Evolutionary conservation across 2,329 filamentous ascomycete genomes (phyloP), one percentile per base, ranked within the genome.

Genomic region (Fusarium staphyleae): DNA sequence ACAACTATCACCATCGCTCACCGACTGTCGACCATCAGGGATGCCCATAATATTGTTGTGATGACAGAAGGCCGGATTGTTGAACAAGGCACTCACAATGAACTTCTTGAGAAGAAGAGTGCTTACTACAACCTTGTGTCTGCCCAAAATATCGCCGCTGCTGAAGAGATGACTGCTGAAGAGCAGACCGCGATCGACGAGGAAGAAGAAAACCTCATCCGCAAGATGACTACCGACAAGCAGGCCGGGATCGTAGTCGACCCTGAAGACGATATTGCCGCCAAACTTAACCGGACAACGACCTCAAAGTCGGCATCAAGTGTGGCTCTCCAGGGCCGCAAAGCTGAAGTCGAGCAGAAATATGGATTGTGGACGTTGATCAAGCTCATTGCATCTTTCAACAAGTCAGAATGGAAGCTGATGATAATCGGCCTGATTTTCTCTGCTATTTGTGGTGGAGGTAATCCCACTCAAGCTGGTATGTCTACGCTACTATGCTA

Each of bases 1-100:
- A 99, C 95, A 0, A 98, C 95, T 2, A 96, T 98, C 65, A 90
- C 93, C 6, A 98, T 99, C 72, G 95, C 95, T 35, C 95, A 99
- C 76, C 88, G 93, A 63, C 81, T 99, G 8, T 96, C 92, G 1
- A 99, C 95, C 5, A 96, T 99, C 77, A 92, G 87, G 73, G 87
- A 92, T 59, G 93, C 93, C 0, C 89, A 98, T 73, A 97, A 96
- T 68, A 99, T 99, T 63, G 90, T 98, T 11, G 93, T 97, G 59
- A 93, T 99, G 87, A 83, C 87, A 4, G 76, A 87, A 55, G 95
- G 95, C 11, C 78, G 81, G n/a, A 96, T 99, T 54, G 81, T 96
- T 11, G 95, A 99, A 74, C 92, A 97, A 73, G 95, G 95, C 44
- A 93, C 85, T 0, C 95, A 98, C 70, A 85, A 93, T 52, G 81